A percentile compares a stretch with the other conserved stretches of the same genome.
These are phyloP conservation scores for Hibiscus trionum DNA, from an alignment of 345 rosid species.

Conservation along the genomic window DNA sequence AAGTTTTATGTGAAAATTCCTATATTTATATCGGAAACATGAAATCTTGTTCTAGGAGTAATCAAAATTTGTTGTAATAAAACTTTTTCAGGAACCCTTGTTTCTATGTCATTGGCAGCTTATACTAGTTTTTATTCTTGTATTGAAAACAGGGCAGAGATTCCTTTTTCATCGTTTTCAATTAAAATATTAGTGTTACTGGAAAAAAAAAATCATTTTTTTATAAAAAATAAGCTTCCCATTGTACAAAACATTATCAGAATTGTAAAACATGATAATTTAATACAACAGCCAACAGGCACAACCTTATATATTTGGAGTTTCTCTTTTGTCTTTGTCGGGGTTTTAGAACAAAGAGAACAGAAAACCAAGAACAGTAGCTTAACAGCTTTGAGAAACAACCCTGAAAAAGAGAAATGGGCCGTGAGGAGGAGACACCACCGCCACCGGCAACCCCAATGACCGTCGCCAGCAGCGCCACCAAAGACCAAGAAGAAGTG, in stretches of 20 bases:
- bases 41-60: not conserved
- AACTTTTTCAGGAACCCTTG: not conserved
- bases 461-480: not conserved
- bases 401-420: conserved; percentile 10
- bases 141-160: not conserved
- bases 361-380: not conserved
- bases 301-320: not conserved
- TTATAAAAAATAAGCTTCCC: too few species aligned
- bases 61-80: not conserved
- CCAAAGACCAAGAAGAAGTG: conserved; percentile 30
- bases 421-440: conserved; percentile 18
- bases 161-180: too few species aligned
- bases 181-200: too few species aligned
- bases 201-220: too few species aligned
- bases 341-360: not conserved
- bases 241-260: too few species aligned
- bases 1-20: not conserved
- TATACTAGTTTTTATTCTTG: not conserved
- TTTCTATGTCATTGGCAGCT: not conserved
- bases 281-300: too few species aligned
- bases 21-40: not conserved
- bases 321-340: not conserved
- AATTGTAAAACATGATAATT: too few species aligned
- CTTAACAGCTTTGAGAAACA: not conserved
- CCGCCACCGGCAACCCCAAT: conserved; percentile 2